These are phyloP conservation scores for Penicillium palitans DNA, from an alignment of 2,329 filamentous ascomycete species.

Conservation along the genomic window DNA sequence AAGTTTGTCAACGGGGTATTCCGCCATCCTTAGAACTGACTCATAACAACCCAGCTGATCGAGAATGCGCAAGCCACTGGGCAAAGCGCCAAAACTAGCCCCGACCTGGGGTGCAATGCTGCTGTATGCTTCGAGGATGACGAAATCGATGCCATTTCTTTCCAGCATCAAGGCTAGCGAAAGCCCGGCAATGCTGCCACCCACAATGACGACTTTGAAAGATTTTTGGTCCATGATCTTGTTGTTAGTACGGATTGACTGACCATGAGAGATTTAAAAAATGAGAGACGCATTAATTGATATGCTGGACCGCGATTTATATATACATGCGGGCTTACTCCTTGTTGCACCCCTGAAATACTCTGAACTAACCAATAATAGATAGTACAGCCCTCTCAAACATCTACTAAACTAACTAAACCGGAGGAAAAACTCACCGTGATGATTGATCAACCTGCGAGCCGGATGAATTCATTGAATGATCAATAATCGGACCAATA, in stretches of 20 bases:
- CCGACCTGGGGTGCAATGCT: slow-evolving; percentile 50
- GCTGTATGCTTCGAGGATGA: slow-evolving; percentile 45
- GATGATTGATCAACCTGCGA: neutral
- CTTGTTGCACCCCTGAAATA: neutral
- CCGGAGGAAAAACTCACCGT: neutral
- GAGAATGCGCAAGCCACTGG: slow-evolving; percentile 49
- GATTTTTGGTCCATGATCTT: slow-evolving; percentile 6
- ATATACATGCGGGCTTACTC: neutral
- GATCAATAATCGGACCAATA: slow-evolving; percentile 9
- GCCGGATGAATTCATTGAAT: neutral
- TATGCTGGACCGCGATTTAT: neutral
- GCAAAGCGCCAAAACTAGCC: slow-evolving; percentile 49
- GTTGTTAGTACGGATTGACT: neutral
- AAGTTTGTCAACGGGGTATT: slow-evolving; percentile 13
- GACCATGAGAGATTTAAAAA: neutral
- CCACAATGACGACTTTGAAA: slow-evolving; percentile 47
- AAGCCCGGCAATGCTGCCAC: slow-evolving; percentile 51
- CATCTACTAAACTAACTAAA: neutral
- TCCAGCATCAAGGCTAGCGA: slow-evolving; percentile 50
- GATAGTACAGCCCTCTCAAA: neutral
- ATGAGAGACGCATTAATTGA: neutral
- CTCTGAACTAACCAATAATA: neutral
- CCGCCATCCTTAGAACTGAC: slow-evolving; percentile 15
- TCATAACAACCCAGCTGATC: slow-evolving; percentile 51
- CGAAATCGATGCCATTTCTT: slow-evolving; percentile 47